Conservation (phyloP, 805 yeast genomes). For the Suhomyces sp. region DNA sequence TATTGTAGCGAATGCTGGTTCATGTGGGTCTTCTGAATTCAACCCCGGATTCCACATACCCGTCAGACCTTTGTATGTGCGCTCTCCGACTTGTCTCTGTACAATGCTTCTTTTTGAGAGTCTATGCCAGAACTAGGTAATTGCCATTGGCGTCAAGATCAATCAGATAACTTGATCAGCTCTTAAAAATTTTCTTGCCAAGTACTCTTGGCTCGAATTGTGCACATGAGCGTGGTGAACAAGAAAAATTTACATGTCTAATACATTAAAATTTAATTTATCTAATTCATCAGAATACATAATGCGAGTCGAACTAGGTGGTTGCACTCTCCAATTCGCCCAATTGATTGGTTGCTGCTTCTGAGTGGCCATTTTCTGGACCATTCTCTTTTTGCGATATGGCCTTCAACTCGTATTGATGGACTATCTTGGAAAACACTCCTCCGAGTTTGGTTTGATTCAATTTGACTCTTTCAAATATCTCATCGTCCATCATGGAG, state of each 20-base stretch:
- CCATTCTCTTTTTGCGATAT: neutral
- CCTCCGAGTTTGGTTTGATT: constrained; percentile 37
- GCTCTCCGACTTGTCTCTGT: too few relatives aligned
- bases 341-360: neutral
- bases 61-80: too few relatives aligned
- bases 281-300: neutral
- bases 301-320: neutral
- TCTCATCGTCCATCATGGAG: constrained; percentile 25
- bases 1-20: too few relatives aligned
- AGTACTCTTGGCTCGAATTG: neutral
- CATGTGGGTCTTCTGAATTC: too few relatives aligned
- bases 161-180: neutral
- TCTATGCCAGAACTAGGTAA: neutral
- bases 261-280: neutral
- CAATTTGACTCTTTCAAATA: constrained; percentile 32
- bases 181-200: neutral
- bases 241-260: neutral
- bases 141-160: neutral
- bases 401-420: constrained; percentile 12
- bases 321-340: neutral
- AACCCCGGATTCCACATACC: too few relatives aligned
- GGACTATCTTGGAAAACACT: constrained; percentile 21
- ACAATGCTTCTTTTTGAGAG: too few relatives aligned
- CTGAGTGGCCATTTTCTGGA: neutral
- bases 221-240: neutral